Base-by-base conservation (phyloP, 257 asterid species). In the Coffea canephora region DNA sequence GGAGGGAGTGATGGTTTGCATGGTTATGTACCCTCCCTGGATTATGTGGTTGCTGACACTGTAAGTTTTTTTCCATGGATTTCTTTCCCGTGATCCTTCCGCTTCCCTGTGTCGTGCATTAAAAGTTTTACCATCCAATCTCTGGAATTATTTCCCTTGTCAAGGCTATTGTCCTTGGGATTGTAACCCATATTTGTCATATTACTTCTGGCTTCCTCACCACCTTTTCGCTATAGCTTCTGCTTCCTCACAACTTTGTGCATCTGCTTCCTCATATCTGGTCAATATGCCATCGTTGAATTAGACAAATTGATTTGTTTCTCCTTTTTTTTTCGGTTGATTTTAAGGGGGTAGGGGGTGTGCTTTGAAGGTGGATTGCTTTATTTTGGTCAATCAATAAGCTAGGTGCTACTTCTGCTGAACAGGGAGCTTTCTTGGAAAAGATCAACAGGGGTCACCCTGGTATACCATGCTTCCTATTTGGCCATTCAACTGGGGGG, bases 1-100 rank as follows among this genome's bases (percentile, higher is more conserved):
- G 99, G 99, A 25, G 99, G 99, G 70, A 96, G 99, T 88, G 99
- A 96, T 91, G 99, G 99, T 75, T 87, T 96, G 86, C 99, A 96
- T 82, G 99, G 99, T 82, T 96, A 94, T 83, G 99, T 96, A 73
- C 99, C 99, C 77, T 94, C 99, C 64, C 87, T 96, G 86, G 99
- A 96, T 85, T 91, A 96, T 81, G 99, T 96, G 15, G 98, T 96
- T 78, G 92, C 93, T 8, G 99, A 96, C 91, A 94, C 99, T 50
- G 99, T 96, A 89, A 87, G 98, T 89, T 15, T 71, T 67, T 71
- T 13, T 45, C 67, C 5, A 50, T 57, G 2, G 43, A 19, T 80
- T 73, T 59, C 49, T 31, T 41, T 78, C 57, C 21, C 9, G 5
- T 27, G 18, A 8, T 73, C 48, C 41, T 15, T 52, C 15, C n/a